These are phyloP conservation scores for Eucalyptus tenuipes DNA, from an alignment of 345 rosid species.

Conservation along the genomic window DNA sequence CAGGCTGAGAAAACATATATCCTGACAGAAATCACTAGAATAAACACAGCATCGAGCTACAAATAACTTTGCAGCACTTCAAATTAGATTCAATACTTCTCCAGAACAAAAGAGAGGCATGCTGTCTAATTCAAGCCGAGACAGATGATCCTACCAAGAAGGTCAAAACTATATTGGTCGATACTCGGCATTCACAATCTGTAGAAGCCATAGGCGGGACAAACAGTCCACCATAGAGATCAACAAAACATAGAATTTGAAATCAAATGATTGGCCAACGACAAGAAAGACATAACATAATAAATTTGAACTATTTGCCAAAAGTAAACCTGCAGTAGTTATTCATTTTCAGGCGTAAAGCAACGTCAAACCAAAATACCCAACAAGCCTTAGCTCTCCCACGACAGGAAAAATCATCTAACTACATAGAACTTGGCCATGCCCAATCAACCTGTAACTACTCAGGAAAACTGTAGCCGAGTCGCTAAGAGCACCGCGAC, in stretches of 20 bases:
- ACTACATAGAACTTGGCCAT: accelerated
- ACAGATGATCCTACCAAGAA: not conserved
- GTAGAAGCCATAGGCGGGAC: not conserved
- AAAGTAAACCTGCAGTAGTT: not conserved
- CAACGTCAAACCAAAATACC: not conserved
- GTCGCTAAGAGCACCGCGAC: accelerated
- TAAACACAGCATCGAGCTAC: not conserved
- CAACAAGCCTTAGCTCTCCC: not conserved
- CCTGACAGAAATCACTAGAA: not conserved
- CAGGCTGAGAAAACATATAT: not conserved
- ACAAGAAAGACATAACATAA: not conserved
- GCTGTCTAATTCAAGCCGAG: not conserved
- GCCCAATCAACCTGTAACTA: not conserved
- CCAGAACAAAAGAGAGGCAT: not conserved
- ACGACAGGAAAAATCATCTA: accelerated
- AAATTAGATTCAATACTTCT: not conserved
- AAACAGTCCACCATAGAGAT: not conserved
- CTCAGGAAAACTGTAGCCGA: not conserved
- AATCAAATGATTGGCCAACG: not conserved
- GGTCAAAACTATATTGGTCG: not conserved
- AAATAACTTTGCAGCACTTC: not conserved
- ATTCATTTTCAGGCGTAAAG: no score
- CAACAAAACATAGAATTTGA: not conserved
- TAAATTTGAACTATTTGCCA: not conserved
- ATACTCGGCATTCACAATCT: not conserved